A percentile compares a stretch with the other conserved stretches of the same genome.
phyloP scores from a whole-genome alignment of 352 stramenopile species.

The Pythium chondricola region DNA sequence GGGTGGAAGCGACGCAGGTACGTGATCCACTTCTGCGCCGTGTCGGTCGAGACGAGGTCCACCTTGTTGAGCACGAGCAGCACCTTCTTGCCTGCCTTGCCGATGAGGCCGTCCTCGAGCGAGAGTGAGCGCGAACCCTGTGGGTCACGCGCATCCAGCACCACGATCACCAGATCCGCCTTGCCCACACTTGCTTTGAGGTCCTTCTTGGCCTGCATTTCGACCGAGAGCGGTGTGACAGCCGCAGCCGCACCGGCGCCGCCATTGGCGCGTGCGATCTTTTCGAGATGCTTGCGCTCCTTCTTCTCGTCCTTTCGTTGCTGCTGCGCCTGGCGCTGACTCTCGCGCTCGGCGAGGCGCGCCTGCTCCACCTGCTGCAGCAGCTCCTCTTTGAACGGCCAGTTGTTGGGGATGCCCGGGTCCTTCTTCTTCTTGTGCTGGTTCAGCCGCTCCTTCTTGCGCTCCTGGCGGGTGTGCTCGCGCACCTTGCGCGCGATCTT shows the following conservation, averaged over 20 bases:
- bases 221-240: constrained; percentile 57
- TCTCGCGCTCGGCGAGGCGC: constrained; percentile 67
- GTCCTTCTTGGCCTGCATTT: constrained; percentile 75
- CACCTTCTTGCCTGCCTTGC: constrained; percentile 93
- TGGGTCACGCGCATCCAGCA: constrained; percentile 98
- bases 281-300: constrained; percentile 44
- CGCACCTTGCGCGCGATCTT: constrained; percentile 91
- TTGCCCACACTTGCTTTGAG: constrained; percentile 64
- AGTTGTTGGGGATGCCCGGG: constrained; percentile 97
- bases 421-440: constrained; percentile 94
- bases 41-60: constrained; percentile 90
- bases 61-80: constrained; percentile 99
- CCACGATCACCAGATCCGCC: constrained; percentile 66
- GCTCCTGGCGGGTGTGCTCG: constrained; percentile 93
- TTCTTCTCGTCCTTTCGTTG: constrained; percentile 66
- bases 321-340: constrained; percentile 49
- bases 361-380: constrained; percentile 75
- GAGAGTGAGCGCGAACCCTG: constrained; percentile 90
- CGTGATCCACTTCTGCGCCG: constrained; percentile 88
- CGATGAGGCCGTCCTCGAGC: constrained; percentile 93
- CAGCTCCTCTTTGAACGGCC: constrained; percentile 97
- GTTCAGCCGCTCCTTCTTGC: constrained; percentile 88
- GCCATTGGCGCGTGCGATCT: constrained; percentile 23
- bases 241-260: constrained; percentile 15
- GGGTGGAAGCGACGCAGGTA: constrained; percentile 93